Evolutionary conservation across 1,284 basidiomycete genomes (phyloP).

Genomic region (Pseudozyma tsukubaensis): DNA sequence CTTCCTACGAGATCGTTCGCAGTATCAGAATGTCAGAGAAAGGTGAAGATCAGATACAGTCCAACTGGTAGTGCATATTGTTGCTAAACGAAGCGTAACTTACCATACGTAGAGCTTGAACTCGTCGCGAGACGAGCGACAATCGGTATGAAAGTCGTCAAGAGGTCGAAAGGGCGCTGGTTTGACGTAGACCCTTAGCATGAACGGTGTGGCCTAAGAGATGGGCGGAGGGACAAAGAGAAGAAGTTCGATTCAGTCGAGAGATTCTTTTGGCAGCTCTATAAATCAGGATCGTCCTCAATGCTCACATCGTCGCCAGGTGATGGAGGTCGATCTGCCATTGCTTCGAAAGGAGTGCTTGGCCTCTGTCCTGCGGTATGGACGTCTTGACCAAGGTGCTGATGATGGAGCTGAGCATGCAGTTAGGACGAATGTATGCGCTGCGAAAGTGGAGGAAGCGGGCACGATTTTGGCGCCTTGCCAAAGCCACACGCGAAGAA

Average conservation of each 20-base stretch:
- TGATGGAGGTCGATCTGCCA: constrained; percentile 39
- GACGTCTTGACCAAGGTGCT: background rate
- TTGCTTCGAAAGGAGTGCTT: background rate
- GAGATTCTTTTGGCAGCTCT: background rate
- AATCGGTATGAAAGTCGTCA: constrained; percentile 37
- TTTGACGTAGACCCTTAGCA: constrained; percentile 37
- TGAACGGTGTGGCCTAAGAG: constrained; percentile 43
- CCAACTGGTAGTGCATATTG: too few species aligned
- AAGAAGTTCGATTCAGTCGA: background rate
- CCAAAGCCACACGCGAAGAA: constrained; percentile 3
- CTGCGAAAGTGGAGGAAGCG: constrained; percentile 13
- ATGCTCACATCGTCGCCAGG: constrained; percentile 45
- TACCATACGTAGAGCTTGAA: constrained; percentile 56
- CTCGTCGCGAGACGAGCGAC: constrained; percentile 30
- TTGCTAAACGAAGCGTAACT: background rate
- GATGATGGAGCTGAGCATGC: constrained; percentile 1
- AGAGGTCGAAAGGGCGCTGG: constrained; percentile 43
- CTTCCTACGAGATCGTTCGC: constrained; percentile 31
- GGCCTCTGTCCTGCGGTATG: background rate
- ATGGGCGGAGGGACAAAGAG: background rate
- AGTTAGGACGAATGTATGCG: background rate
- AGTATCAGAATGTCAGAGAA: background rate
- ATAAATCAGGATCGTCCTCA: background rate
- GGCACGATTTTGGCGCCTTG: constrained; percentile 2
- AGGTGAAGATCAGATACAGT: too few species aligned